These are phyloP conservation scores for Backusella circina DNA, from an alignment of 192 early-diverging fungal genomes.

Conservation along the genomic window DNA sequence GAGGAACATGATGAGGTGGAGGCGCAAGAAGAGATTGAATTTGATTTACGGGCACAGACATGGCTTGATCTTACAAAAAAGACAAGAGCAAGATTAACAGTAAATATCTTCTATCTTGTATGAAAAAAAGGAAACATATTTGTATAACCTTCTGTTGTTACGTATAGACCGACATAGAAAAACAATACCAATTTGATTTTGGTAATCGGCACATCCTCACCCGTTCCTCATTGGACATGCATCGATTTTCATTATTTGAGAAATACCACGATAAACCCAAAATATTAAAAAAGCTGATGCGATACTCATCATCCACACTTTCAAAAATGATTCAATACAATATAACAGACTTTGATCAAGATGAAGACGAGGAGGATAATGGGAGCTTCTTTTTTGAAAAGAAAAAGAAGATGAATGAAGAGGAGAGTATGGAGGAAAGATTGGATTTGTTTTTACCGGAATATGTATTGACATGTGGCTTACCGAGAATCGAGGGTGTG, in stretches of 20 bases:
- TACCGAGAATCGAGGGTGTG: conserved; percentile 35
- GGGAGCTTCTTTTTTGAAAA: conserved; percentile 24
- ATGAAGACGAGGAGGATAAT: conserved; percentile 32
- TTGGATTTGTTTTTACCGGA: conserved; percentile 51
- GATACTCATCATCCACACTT: conserved; percentile 16
- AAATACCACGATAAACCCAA: conserved; percentile 29
- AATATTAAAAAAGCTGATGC: conserved; percentile 26
- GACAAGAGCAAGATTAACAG: conserved; percentile 42
- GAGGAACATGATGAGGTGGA: conserved; percentile 27
- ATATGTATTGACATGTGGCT: conserved; percentile 39
- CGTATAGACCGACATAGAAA: conserved; percentile 27
- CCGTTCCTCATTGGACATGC: conserved; percentile 61
- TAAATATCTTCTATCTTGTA: background rate
- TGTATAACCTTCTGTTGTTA: no score
- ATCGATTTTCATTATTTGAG: conserved; percentile 45
- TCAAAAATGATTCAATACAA: conserved; percentile 13
- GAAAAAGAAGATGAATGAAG: conserved; percentile 18
- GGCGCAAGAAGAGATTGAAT: conserved; percentile 49
- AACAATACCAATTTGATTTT: conserved; percentile 48
- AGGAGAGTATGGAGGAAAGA: conserved; percentile 14
- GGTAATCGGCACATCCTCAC: conserved; percentile 48
- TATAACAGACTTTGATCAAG: conserved; percentile 33
- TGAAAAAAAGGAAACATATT: no score
- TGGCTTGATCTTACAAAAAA: conserved; percentile 57
- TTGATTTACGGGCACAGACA: conserved; percentile 45